Base-by-base conservation (phyloP, 176 grass and related monocot species). In the Paspalum vaginatum region DNA sequence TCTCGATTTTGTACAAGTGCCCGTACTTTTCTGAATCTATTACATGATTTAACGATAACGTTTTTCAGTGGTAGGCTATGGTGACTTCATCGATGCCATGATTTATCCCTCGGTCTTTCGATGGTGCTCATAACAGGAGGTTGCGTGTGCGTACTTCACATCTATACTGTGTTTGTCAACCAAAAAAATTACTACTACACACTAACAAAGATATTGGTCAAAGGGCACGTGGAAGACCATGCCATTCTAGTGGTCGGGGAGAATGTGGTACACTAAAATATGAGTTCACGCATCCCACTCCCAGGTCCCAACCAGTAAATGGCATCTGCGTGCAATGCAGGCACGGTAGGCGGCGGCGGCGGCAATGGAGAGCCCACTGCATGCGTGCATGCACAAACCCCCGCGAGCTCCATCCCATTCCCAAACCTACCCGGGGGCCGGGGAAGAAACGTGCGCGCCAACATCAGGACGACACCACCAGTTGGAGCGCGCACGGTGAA, bases 401-500 rank as follows among this genome's bases (percentile, higher is more conserved):
- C 3, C 11, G 20, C 10, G n/a, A 39, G 32, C 2, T 41, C 63
- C 40, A 21, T 47, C 21, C 25, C 26, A 27, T 9, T 51, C 76
- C 13, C 2, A 50, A 61, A 61, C 56, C 56, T 49, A 69, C 53
- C 66, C n/a, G n/a, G n/a, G n/a, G 52, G 37, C 68, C 27, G 27
- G 37, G 38, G 11, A 11, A 17, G 60, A 74, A 50, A 61, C 27
- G 37, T 74, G 68, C 20, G 58, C 70, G 48, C 48, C 81, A n/a
- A 27, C 81, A 67, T 75, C 72, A 16, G 52, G 60, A 7, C 60
- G 70, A 75, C 70, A 75, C 59, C 14, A 26, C 55, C 8, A 68
- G 77, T 79, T 67, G 77, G 77, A 62, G 43, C 0, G 22, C 45
- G 68, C 68, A 70, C 77, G 77, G 77, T 12, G 51, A 56, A 79